phyloP scores from a whole-genome alignment of 371 early-diverging fungal species.

The Choanephora cucurbitarum region DNA sequence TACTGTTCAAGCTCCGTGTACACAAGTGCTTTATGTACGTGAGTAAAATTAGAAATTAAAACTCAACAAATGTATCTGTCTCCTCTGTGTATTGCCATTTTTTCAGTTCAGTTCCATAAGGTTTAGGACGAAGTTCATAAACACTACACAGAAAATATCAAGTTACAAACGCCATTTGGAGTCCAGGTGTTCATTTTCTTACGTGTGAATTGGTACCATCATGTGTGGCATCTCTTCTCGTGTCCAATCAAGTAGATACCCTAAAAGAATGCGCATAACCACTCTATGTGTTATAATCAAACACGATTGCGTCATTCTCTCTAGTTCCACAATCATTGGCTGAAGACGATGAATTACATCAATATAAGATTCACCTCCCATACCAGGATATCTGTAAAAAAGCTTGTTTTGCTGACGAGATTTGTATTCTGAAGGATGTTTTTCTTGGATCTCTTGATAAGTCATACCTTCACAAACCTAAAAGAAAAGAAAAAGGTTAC shows the following conservation, averaged over 20 bases:
- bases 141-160: constrained; percentile 23
- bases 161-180: background rate
- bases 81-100: constrained; percentile 39
- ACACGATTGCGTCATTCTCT: constrained; percentile 76
- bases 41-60: too few relatives aligned
- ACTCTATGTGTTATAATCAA: constrained; percentile 80
- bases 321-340: constrained; percentile 83
- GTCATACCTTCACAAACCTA: constrained; percentile 58
- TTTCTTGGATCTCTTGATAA: constrained; percentile 66
- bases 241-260: constrained; percentile 75
- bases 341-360: constrained; percentile 87
- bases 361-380: constrained; percentile 81
- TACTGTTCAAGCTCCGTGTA: too few relatives aligned
- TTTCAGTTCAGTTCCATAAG: constrained; percentile 77
- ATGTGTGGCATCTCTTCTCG: constrained; percentile 70
- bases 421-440: constrained; percentile 70
- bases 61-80: too few relatives aligned
- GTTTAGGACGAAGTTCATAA: constrained; percentile 68
- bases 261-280: constrained; percentile 77
- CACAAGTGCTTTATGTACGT: too few relatives aligned
- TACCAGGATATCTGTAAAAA: constrained; percentile 82
- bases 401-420: constrained; percentile 73
- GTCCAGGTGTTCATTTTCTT: constrained; percentile 11
- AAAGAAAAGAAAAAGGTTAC: background rate
- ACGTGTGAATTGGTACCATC: constrained; percentile 57